phyloP scores from a whole-genome alignment of 331 rosid species.

The Saraca asoca region DNA sequence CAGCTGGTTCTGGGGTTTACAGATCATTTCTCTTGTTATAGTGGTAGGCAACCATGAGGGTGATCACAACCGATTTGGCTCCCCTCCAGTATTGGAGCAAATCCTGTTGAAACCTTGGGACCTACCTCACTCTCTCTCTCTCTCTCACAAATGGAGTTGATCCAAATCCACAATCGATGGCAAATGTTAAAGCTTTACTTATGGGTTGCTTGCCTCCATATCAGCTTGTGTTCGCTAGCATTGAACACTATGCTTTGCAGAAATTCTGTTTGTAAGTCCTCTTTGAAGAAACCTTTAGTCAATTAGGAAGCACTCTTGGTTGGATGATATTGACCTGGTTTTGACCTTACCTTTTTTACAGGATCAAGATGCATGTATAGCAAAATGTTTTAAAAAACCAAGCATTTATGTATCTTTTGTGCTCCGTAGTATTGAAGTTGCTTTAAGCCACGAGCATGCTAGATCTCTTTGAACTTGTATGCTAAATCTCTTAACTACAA shows the following conservation, averaged over 20 bases:
- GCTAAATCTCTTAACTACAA: no score
- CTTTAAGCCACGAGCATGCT: background rate
- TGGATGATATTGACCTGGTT: background rate
- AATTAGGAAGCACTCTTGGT: background rate
- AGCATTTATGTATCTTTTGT: background rate
- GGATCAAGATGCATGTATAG: background rate
- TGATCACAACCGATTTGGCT: background rate
- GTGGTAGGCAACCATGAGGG: background rate
- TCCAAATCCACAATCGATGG: background rate
- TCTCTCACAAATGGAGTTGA: background rate
- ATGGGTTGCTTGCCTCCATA: no score
- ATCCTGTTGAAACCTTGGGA: no score
- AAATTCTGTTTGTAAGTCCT: background rate
- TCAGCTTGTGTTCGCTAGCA: background rate
- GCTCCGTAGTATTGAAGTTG: background rate
- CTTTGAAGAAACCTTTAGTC: background rate
- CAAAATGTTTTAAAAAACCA: background rate
- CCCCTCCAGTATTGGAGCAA: no score
- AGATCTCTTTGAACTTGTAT: no score
- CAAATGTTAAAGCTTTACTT: background rate
- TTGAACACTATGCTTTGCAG: background rate
- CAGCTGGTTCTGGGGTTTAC: background rate
- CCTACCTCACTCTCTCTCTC: no score
- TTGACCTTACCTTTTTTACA: background rate
- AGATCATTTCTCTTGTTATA: slow-evolving; percentile 25